phyloP scores from a whole-genome alignment of 768 basidiomycete species.

The Termitomyces sp. region DNA sequence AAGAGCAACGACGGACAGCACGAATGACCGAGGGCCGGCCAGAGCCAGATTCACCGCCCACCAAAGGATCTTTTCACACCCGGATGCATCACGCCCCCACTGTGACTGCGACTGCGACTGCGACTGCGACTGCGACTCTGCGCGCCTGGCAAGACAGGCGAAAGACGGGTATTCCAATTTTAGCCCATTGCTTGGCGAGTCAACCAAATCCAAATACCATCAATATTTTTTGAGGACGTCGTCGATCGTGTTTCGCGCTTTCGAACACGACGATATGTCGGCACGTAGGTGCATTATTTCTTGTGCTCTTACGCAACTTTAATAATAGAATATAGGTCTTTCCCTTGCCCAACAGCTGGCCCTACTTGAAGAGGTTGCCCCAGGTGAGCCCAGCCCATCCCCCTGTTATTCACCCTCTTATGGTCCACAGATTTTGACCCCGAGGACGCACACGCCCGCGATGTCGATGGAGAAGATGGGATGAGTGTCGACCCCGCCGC shows the following conservation, averaged over 20 bases:
- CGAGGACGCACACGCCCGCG: conserved; percentile 61
- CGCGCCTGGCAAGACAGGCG: too few species aligned
- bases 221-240: conserved; percentile 12
- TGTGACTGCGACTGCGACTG: not conserved
- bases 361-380: conserved; percentile 68
- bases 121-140: too few species aligned
- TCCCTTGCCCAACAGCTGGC: conserved; percentile 81
- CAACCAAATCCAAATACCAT: conserved; percentile 4
- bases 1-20: too few species aligned
- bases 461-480: conserved; percentile 39
- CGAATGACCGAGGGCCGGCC: too few species aligned
- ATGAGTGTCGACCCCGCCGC: conserved; percentile 29
- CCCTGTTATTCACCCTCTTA: conserved; percentile 1
- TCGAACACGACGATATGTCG: conserved; percentile 2
- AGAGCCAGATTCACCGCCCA: not conserved
- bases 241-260: not conserved
- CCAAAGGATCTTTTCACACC: not conserved
- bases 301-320: not conserved
- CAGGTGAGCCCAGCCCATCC: conserved; percentile 45
- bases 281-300: conserved; percentile 7
- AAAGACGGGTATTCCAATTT: not conserved
- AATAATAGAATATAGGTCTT: conserved; percentile 27
- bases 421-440: conserved; percentile 62
- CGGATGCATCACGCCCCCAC: not conserved
- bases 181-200: not conserved